Percentiles rank a stretch among this genome's conserved stretches.
These are phyloP conservation scores for Pichia inconspicua DNA, from an alignment of 1,139 yeast genomes.

Conservation along the genomic window DNA sequence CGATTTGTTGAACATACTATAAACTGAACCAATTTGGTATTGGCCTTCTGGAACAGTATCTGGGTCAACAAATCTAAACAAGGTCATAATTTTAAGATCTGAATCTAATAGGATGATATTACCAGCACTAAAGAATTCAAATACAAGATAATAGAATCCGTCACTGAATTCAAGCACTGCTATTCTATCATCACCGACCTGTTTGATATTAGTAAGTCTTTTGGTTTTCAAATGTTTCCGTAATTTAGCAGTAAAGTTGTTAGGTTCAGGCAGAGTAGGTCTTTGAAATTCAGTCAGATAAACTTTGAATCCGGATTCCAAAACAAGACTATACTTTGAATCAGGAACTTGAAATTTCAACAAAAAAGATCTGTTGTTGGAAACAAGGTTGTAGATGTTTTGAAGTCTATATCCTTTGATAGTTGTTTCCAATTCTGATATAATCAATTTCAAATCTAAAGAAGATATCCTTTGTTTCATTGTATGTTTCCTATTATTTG, in stretches of 20 bases:
- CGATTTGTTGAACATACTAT: conserved; percentile 49
- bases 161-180: conserved; percentile 77
- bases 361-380: conserved; percentile 65
- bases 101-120: conserved; percentile 73
- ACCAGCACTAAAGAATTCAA: conserved; percentile 94
- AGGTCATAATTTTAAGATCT: conserved; percentile 57
- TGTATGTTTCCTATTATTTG: not conserved
- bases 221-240: conserved; percentile 81
- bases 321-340: conserved; percentile 62
- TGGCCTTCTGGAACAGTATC: conserved; percentile 49
- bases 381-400: conserved; percentile 75
- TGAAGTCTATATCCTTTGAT: conserved; percentile 65
- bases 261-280: conserved; percentile 72
- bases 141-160: conserved; percentile 66
- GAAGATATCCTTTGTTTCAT: conserved; percentile 79
- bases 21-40: conserved; percentile 67
- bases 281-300: conserved; percentile 77
- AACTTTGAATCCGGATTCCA: conserved; percentile 81
- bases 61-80: conserved; percentile 64
- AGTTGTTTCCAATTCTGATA: conserved; percentile 52
- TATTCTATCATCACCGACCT: conserved; percentile 72
- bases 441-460: conserved; percentile 66
- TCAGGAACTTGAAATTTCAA: conserved; percentile 81
- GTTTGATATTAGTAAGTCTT: conserved; percentile 64
- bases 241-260: conserved; percentile 76